Conservation (phyloP, 177 flowering plant species). For the Tripterygium wilfordii region DNA sequence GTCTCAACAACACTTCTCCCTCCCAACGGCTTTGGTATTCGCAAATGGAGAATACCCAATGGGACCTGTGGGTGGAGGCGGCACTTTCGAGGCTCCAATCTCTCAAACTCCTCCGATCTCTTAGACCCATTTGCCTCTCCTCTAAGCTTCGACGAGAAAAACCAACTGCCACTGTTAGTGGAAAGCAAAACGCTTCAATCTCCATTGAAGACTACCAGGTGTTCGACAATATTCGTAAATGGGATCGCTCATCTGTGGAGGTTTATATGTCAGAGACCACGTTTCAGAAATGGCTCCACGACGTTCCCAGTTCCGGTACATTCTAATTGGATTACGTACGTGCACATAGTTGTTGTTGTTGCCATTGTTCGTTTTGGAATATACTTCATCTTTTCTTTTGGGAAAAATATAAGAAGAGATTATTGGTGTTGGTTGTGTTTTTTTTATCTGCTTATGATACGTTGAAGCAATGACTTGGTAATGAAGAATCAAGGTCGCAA, state of each 20-base stretch:
- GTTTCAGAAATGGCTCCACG: conserved; percentile 56
- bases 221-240: conserved; percentile 45
- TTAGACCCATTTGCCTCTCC: conserved; percentile 60
- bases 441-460: no score
- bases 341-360: not conserved
- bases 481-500: no score
- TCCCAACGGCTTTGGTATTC: not conserved
- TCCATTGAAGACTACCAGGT: conserved; percentile 32
- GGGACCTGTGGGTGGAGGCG: conserved; percentile 78
- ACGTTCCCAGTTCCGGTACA: conserved; percentile 63
- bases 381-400: not conserved
- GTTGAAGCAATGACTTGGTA: no score
- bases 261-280: conserved; percentile 53
- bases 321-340: not conserved
- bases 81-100: conserved; percentile 54
- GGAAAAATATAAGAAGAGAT: no score
- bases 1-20: not conserved
- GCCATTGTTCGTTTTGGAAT: not conserved
- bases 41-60: conserved; percentile 15
- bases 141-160: not conserved
- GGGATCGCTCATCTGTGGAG: conserved; percentile 72
- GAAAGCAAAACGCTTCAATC: not conserved
- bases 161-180: not conserved
- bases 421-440: no score
- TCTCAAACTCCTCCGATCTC: conserved; percentile 61